Base-by-base conservation (phyloP, 1,139 yeast genomes). In the Groenewaldozyma sp. region DNA sequence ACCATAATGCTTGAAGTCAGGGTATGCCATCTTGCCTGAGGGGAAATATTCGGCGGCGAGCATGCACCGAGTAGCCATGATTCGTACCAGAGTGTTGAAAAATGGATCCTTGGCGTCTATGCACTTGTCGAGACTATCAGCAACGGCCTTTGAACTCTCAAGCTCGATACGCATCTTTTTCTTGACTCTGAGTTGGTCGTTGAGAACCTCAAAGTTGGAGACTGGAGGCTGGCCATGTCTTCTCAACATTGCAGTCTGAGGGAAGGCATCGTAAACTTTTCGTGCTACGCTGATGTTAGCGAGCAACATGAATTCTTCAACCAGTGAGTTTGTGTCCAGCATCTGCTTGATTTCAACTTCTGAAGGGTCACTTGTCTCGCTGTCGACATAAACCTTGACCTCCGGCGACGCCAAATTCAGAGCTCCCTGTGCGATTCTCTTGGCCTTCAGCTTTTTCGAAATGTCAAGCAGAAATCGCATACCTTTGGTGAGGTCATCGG, bases 11-110 rank as follows among this genome's bases (percentile, higher is more conserved):
- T 80, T 78, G 65, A 86, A 93, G 50, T 93, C 98, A n/a, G 94
- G 78, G 55, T 84, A 84, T 5, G 94, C 84, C 54, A 72, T 84
- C 13, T 82, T 76, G n/a, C 99, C 98, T 0, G 95, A 76, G 5
- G 94, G 79, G 68, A 93, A 93, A 59, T 93, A 93, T 56, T 91
- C 97, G 1, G 99, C 99, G 2, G 98, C 95, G 82, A 87, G 84
- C 98, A 93, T 93, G 65, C 98, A 91, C 56, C 99, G 74, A 0
- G 99, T 93, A 4, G 97, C 93, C 95, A 91, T 82, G 48, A 93
- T 91, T 63, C 99, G 80, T 7, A 91, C 73, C 53, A 93, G 70
- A 0, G 97, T 91, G 63, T 93, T 93, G 72, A 93, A 87, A 56
- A 86, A 93, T 4, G 88, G 82, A 59, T 91, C 98, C 0, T 73